A percentile compares a stretch with the other conserved stretches of the same genome.
These are phyloP conservation scores for Cystobasidium pallidum DNA, from an alignment of 1,284 basidiomycete genomes.

Conservation along the genomic window DNA sequence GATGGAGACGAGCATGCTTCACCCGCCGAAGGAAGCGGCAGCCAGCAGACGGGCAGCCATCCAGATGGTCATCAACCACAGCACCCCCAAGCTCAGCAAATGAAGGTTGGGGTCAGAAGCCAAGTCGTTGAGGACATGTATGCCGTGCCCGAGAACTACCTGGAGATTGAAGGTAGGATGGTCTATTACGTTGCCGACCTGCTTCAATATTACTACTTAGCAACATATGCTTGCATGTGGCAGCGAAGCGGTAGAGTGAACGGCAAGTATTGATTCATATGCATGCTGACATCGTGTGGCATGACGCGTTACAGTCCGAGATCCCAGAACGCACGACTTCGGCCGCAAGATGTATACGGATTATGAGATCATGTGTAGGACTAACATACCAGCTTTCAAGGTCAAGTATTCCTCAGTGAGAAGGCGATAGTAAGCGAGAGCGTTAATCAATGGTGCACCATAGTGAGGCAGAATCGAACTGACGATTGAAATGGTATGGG, in stretches of 20 bases:
- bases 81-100: conserved; percentile 14
- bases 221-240: no score
- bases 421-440: conserved; percentile 69
- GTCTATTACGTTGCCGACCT: background rate
- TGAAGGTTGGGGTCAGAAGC: conserved; percentile 27
- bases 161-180: conserved; percentile 77
- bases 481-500: background rate
- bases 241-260: no score
- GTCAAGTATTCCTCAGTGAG: conserved; percentile 91
- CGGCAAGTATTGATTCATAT: no score
- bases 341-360: conserved; percentile 99
- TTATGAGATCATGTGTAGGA: conserved; percentile 98
- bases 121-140: conserved; percentile 38
- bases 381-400: conserved; percentile 99
- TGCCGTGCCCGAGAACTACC: conserved; percentile 75
- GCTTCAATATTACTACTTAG: no score
- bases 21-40: background rate
- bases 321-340: conserved; percentile 94
- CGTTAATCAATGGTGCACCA: no score
- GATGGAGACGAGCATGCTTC: conserved; percentile 1
- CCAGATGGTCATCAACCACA: background rate
- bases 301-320: conserved; percentile 65
- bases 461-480: background rate
- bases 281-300: background rate
- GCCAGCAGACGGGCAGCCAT: background rate